Conservation (phyloP, 2,329 filamentous ascomycete genomes). For the Fusarium sp. region DNA sequence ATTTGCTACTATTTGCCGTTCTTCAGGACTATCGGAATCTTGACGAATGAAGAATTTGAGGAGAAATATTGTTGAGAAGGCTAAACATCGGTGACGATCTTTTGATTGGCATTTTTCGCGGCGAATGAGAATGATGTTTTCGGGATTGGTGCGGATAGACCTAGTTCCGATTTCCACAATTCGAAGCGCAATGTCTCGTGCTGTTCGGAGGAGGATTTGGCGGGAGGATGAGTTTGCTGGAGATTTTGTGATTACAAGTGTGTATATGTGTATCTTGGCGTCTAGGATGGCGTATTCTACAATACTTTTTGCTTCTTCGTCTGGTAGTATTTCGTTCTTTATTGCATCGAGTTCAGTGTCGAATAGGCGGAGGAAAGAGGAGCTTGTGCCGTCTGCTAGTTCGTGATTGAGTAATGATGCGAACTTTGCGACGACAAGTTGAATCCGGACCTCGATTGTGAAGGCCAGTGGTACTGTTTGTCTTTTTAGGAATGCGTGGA, state of each 20-base stretch:
- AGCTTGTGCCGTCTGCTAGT: constrained; percentile 13
- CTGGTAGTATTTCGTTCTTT: constrained; percentile 1
- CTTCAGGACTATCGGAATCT: neutral
- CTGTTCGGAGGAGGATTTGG: constrained; percentile 25
- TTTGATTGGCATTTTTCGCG: constrained; percentile 29
- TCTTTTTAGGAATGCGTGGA: constrained; percentile 20
- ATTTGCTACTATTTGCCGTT: constrained; percentile 24
- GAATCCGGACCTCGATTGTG: constrained; percentile 19
- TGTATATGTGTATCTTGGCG: constrained; percentile 31
- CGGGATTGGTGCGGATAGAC: neutral
- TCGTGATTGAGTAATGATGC: constrained; percentile 28
- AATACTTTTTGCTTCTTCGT: neutral
- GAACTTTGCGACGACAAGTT: constrained; percentile 35
- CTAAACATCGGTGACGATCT: constrained; percentile 31
- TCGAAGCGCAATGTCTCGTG: constrained; percentile 15
- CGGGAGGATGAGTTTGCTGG: constrained; percentile 10
- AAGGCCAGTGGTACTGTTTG: constrained; percentile 17
- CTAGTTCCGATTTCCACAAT: constrained; percentile 27
- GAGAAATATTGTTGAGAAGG: constrained; percentile 35
- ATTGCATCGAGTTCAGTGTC: constrained; percentile 33
- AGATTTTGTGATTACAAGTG: constrained; percentile 24
- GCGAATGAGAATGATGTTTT: neutral
- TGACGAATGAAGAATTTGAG: constrained; percentile 34
- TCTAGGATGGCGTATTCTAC: constrained; percentile 29
- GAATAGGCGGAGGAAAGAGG: constrained; percentile 25